Percentiles rank a stretch among this genome's conserved stretches.
phyloP scores from a whole-genome alignment of 2,329 filamentous ascomycete species.

The Colletotrichum magnum region DNA sequence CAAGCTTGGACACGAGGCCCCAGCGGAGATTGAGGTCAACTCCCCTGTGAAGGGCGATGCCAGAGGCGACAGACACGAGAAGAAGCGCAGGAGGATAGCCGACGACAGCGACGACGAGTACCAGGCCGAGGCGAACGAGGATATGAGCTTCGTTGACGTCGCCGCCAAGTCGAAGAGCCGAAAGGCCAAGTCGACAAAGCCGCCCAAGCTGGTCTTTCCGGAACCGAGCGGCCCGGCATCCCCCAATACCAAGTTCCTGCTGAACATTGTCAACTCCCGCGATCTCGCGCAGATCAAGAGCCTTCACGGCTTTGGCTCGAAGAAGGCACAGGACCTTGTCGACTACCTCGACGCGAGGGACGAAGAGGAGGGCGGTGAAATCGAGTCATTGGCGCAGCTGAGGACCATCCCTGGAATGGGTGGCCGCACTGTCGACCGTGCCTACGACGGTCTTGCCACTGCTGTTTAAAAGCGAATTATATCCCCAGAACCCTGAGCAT shows the following conservation, averaged over 20 bases:
- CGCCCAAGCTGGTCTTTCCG: constrained; percentile 44
- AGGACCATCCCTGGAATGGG: constrained; percentile 70
- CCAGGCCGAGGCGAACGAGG: constrained; percentile 58
- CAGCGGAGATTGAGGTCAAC: constrained; percentile 19
- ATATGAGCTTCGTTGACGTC: constrained; percentile 52
- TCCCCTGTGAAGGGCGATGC: constrained; percentile 12
- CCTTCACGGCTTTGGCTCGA: constrained; percentile 79
- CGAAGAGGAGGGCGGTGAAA: constrained; percentile 56
- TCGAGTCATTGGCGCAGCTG: constrained; percentile 66
- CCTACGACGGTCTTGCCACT: constrained; percentile 63
- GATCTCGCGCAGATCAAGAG: constrained; percentile 76
- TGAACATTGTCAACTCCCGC: constrained; percentile 81
- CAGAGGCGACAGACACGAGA: constrained; percentile 38
- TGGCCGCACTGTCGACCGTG: constrained; percentile 68
- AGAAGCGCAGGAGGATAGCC: constrained; percentile 43
- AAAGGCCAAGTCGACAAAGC: constrained; percentile 49
- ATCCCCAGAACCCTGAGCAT: constrained; percentile 21
- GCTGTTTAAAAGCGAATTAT: constrained; percentile 17
- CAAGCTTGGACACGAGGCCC: constrained; percentile 58
- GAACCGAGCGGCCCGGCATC: constrained; percentile 61
- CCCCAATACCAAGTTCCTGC: constrained; percentile 73
- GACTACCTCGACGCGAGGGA: constrained; percentile 65
- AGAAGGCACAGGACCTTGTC: constrained; percentile 76
- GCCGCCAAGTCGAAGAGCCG: constrained; percentile 48
- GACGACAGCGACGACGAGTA: constrained; percentile 56